phyloP scores from a whole-genome alignment of 2,329 filamentous ascomycete genomes.

The Mycosphaerella arachidis region DNA sequence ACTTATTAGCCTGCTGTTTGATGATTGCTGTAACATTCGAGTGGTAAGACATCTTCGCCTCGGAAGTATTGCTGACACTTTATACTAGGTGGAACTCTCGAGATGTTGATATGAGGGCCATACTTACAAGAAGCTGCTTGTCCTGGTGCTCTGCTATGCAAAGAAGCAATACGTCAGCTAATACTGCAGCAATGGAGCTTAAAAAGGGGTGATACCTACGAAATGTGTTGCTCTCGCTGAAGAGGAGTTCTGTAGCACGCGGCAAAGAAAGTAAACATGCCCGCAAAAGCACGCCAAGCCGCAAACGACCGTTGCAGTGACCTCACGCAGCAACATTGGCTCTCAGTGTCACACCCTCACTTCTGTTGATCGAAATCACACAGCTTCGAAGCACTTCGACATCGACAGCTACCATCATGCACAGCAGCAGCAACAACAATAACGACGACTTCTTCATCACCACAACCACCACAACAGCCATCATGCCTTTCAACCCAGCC shows the following conservation, averaged over 20 bases:
- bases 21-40: background rate
- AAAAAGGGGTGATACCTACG: background rate
- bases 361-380: background rate
- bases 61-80: background rate
- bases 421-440: background rate
- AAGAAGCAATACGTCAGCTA: background rate
- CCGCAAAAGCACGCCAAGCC: background rate
- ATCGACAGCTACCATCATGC: background rate
- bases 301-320: background rate
- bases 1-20: background rate
- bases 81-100: background rate
- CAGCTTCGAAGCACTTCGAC: background rate
- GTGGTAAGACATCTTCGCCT: background rate
- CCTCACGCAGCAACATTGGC: background rate
- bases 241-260: background rate
- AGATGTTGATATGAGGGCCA: background rate
- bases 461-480: background rate
- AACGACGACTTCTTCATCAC: background rate
- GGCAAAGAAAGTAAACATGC: background rate
- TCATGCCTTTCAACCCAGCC: background rate
- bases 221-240: background rate
- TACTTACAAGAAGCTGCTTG: background rate
- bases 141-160: background rate
- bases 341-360: background rate
- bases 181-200: background rate